Conservation (phyloP, 306 rosid species). For the Arachis hypogaea region DNA sequence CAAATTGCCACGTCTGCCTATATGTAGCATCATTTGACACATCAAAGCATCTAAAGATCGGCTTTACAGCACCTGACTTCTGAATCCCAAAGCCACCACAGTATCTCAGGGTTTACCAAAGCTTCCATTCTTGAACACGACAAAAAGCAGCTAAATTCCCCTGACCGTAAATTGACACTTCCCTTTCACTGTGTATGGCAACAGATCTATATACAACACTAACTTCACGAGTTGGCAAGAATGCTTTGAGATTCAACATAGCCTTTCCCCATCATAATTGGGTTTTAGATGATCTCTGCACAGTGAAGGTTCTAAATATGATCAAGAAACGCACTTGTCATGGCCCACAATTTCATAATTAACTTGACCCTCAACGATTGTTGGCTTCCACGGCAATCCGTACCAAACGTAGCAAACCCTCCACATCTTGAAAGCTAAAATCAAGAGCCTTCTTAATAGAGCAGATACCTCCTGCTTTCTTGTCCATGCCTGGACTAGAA, state of each 20-base stretch:
- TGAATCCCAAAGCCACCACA: constrained; percentile 31
- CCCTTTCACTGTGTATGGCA: constrained; percentile 26
- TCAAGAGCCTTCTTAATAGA: constrained; percentile 91
- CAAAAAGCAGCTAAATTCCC: constrained; percentile 42
- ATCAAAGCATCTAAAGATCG: constrained; percentile 44
- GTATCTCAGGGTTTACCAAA: constrained; percentile 25
- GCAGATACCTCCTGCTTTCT: constrained; percentile 63
- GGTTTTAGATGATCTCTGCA: constrained; percentile 39
- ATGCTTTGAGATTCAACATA: constrained; percentile 28
- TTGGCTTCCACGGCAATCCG: constrained; percentile 77
- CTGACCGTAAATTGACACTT: constrained; percentile 33
- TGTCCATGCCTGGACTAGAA: constrained; percentile 52
- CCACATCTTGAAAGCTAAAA: constrained; percentile 88
- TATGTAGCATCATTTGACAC: constrained; percentile 40
- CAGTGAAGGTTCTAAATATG: constrained; percentile 41
- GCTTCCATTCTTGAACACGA: constrained; percentile 35
- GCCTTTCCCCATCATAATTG: constrained; percentile 41
- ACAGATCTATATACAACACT: constrained; percentile 35
- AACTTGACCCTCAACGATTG: constrained; percentile 50
- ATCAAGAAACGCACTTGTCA: constrained; percentile 40
- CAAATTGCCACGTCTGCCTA: constrained; percentile 41
- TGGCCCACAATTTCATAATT: constrained; percentile 39
- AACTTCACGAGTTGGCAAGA: constrained; percentile 42
- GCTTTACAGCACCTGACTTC: constrained; percentile 35
- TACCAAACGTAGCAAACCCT: constrained; percentile 81